A percentile compares a stretch with the other conserved stretches of the same genome.
These are phyloP conservation scores for Salinomyces thailandicus DNA, from an alignment of 2,329 filamentous ascomycete genomes.

Conservation along the genomic window DNA sequence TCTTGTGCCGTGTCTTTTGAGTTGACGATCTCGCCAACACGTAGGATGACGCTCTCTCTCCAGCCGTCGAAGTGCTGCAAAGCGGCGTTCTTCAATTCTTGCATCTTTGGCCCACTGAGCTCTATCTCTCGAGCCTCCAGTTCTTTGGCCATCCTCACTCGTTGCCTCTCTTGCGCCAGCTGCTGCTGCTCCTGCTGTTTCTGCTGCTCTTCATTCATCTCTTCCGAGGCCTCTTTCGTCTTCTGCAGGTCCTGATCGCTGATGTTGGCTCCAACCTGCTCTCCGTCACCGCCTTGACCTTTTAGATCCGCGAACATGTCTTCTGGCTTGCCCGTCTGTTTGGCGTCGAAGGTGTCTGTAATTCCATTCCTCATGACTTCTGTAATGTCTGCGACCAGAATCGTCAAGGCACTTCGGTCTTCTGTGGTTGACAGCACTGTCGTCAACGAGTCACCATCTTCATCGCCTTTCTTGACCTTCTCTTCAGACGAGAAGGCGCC, in stretches of 20 bases:
- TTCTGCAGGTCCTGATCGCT: constrained; percentile 13
- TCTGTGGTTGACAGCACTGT: constrained; percentile 35
- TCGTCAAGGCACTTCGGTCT: constrained; percentile 34
- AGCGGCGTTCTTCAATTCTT: constrained; percentile 59
- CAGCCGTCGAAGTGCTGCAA: constrained; percentile 69
- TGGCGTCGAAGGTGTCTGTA: constrained; percentile 32
- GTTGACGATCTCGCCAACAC: constrained; percentile 57
- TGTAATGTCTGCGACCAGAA: constrained; percentile 37
- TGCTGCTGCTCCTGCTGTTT: constrained; percentile 5
- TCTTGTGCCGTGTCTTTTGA: constrained; percentile 23
- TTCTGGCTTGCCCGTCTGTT: constrained; percentile 22
- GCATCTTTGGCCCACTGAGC: constrained; percentile 41
- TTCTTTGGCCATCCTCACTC: constrained; percentile 21
- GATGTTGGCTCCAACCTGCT: too few species aligned
- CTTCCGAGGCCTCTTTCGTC: constrained; percentile 7
- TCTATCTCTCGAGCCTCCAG: constrained; percentile 37
- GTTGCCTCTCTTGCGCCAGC: constrained; percentile 8
- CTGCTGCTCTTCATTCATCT: constrained; percentile 14
- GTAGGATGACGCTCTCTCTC: constrained; percentile 58
- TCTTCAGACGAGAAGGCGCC: constrained; percentile 11
- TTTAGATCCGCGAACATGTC: constrained; percentile 21
- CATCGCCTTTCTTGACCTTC: constrained; percentile 5
- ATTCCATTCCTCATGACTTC: constrained; percentile 37
- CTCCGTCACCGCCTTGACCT: too few species aligned
- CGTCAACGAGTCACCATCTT: constrained; percentile 30